phyloP scores from a whole-genome alignment of 208 protist genomes.

The Leishmania gerbilli region DNA sequence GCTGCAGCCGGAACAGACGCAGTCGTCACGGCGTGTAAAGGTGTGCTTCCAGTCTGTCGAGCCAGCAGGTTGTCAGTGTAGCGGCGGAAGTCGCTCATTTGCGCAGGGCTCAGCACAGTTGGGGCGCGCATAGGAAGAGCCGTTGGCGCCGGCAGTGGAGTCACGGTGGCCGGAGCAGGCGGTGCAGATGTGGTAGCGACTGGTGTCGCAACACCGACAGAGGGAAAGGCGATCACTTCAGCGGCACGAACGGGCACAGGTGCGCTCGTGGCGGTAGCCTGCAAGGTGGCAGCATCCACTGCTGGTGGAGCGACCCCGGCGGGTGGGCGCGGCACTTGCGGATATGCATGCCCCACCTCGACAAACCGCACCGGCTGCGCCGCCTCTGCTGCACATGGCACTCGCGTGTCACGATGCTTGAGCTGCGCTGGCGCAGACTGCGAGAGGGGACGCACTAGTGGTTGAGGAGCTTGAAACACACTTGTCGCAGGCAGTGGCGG shows the following conservation, averaged over 20 bases:
- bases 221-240: background rate
- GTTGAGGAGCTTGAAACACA: slow-evolving; percentile 55
- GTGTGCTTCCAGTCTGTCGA: slow-evolving; percentile 15
- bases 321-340: slow-evolving; percentile 21
- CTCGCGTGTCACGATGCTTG: no score
- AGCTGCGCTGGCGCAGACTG: background rate
- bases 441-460: slow-evolving; percentile 39
- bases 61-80: slow-evolving; percentile 70
- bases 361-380: background rate
- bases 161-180: slow-evolving; percentile 4
- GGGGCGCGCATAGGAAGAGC: no score
- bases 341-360: slow-evolving; percentile 5
- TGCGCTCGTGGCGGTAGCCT: background rate
- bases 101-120: slow-evolving; percentile 35
- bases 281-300: slow-evolving; percentile 21
- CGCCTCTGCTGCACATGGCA: no score
- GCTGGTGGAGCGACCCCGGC: slow-evolving; percentile 12
- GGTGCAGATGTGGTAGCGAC: slow-evolving; percentile 2
- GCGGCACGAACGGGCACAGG: background rate
- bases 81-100: slow-evolving; percentile 55
- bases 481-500: slow-evolving; percentile 59
- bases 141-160: background rate
- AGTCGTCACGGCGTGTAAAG: background rate
- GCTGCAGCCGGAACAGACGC: background rate
- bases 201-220: background rate